Evolutionary conservation across 2,329 filamentous ascomycete species (phyloP).

Genomic region (Trichoderma citrinoviride): DNA sequence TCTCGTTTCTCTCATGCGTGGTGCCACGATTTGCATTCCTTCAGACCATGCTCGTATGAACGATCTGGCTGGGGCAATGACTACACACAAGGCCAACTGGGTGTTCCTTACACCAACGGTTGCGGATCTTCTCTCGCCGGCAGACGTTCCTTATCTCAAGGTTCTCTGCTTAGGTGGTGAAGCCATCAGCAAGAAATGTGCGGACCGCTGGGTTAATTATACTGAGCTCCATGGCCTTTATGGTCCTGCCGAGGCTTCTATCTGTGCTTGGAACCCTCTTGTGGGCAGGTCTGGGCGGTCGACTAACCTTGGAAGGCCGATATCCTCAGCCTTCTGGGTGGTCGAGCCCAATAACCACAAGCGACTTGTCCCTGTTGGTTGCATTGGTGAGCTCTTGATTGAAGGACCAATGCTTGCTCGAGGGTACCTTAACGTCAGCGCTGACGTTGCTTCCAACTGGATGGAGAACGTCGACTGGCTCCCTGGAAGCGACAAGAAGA

Average conservation of each 20-base stretch:
- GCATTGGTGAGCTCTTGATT: constrained; percentile 27
- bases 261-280: constrained; percentile 12
- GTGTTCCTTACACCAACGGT: constrained; percentile 25
- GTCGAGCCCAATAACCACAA: constrained; percentile 23
- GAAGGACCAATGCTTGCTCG: constrained; percentile 27
- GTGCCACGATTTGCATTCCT: constrained; percentile 26
- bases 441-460: constrained; percentile 24
- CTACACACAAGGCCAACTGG: constrained; percentile 15
- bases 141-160: constrained; percentile 16
- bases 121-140: constrained; percentile 20
- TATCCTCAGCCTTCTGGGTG: constrained; percentile 24
- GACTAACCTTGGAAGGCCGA: constrained; percentile 21
- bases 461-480: constrained; percentile 21
- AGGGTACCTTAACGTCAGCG: constrained; percentile 22
- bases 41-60: constrained; percentile 24
- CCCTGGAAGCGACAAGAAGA: neutral
- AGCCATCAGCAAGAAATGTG: constrained; percentile 17
- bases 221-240: constrained; percentile 13
- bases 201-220: constrained; percentile 5
- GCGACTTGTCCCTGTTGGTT: constrained; percentile 23
- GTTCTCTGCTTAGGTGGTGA: constrained; percentile 20
- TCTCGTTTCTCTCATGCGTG: constrained; percentile 24
- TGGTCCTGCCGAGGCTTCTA: constrained; percentile 20
- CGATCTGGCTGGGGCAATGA: constrained; percentile 23
- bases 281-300: constrained; percentile 7